A percentile compares a stretch with the other conserved stretches of the same genome.
Evolutionary conservation across 176 grass and related monocot species (phyloP).

Genomic region (Hyparrhenia diplandra): DNA sequence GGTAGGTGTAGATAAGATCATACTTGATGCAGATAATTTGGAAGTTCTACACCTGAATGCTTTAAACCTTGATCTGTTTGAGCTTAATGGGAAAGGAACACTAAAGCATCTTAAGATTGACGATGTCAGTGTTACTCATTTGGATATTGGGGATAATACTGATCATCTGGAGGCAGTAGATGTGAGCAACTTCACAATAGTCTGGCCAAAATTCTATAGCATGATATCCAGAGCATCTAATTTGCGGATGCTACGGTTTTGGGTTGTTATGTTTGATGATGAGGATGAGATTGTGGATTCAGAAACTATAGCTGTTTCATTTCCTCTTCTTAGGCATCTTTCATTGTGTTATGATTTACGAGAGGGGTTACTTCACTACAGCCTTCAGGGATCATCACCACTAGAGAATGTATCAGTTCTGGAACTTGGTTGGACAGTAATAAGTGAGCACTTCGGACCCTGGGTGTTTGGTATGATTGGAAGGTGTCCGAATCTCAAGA

Average conservation of each 20-base stretch:
- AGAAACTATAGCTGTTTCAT: constrained; percentile 87
- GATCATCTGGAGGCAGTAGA: constrained; percentile 83
- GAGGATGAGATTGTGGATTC: constrained; percentile 95
- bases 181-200: constrained; percentile 87
- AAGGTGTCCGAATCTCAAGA: constrained; percentile 95
- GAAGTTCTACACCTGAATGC: constrained; percentile 78
- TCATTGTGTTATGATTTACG: constrained; percentile 92
- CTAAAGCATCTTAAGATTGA: constrained; percentile 89
- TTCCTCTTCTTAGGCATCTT: constrained; percentile 82
- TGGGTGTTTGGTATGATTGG: constrained; percentile 99
- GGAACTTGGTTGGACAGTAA: constrained; percentile 95
- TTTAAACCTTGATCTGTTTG: constrained; percentile 95
- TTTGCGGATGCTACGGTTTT: constrained; percentile 65
- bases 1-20: constrained; percentile 77
- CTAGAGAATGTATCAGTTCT: constrained; percentile 78
- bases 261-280: constrained; percentile 95
- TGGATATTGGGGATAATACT: constrained; percentile 85
- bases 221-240: constrained; percentile 84
- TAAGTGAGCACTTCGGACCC: constrained; percentile 90
- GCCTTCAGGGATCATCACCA: constrained; percentile 60
- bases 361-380: constrained; percentile 79
- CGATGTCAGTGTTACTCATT: constrained; percentile 92
- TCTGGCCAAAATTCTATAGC: constrained; percentile 88
- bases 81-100: constrained; percentile 80
- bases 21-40: constrained; percentile 92